phyloP scores from a whole-genome alignment of 192 early-diverging fungal species.

The Rhizophagus prolifer region DNA sequence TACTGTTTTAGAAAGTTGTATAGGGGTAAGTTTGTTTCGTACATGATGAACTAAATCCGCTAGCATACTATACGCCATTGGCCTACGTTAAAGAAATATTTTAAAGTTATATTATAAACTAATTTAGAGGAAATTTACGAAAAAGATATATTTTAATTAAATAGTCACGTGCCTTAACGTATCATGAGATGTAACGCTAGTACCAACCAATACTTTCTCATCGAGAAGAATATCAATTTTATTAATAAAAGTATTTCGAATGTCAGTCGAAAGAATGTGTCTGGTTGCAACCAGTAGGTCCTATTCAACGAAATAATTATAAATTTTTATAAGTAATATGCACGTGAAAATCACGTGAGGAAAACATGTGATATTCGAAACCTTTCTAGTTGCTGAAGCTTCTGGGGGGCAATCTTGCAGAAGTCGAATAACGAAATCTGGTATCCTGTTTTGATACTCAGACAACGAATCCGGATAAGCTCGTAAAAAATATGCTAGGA shows the following conservation, averaged over 20 bases:
- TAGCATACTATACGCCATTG: conserved; percentile 91
- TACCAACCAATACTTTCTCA: conserved; percentile 91
- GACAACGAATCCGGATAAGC: conserved; percentile 69
- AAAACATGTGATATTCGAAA: conserved; percentile 20
- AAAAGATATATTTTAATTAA: no score
- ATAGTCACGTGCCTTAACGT: conserved; percentile 65
- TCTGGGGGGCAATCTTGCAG: conserved; percentile 94
- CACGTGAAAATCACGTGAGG: neutral
- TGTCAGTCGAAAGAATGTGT: conserved; percentile 92
- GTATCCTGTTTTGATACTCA: conserved; percentile 79
- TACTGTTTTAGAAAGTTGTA: conserved; percentile 81
- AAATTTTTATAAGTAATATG: neutral
- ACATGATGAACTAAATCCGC: conserved; percentile 97
- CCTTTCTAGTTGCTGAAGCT: conserved; percentile 87
- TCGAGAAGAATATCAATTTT: conserved; percentile 92
- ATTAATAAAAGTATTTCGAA: conserved; percentile 83
- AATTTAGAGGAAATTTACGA: conserved; percentile 6
- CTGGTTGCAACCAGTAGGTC: conserved; percentile 94
- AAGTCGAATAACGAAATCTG: conserved; percentile 83
- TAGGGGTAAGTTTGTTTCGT: conserved; percentile 75
- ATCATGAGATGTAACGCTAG: conserved; percentile 90
- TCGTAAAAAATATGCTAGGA: conserved; percentile 91
- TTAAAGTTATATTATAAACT: conserved; percentile 10
- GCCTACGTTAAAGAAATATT: conserved; percentile 44
- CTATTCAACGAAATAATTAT: conserved; percentile 31